phyloP scores from a whole-genome alignment of 1,139 yeast genomes.

The Saccharomycopsis crataegensis region DNA sequence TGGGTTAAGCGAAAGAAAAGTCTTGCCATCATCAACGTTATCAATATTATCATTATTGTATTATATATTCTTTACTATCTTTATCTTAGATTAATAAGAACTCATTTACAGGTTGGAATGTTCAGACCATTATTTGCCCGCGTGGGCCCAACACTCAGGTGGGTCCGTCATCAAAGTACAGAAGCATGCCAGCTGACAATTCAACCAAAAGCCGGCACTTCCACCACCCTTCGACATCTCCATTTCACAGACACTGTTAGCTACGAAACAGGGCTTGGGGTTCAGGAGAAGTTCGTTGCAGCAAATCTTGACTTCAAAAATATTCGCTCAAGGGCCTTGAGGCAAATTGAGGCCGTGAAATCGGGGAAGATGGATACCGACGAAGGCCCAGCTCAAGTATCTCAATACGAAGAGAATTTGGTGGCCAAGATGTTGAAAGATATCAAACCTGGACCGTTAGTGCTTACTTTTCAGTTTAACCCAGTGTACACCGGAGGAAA shows the following conservation, averaged over 20 bases:
- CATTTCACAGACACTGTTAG: conserved; percentile 51
- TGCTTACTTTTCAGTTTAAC: conserved; percentile 73
- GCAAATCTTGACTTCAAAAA: conserved; percentile 58
- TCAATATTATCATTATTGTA: no score
- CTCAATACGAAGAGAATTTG: conserved; percentile 40
- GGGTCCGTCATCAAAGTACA: no score
- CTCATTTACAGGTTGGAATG: no score
- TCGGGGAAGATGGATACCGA: conserved; percentile 14
- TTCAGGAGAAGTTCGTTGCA: conserved; percentile 57
- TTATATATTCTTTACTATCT: no score
- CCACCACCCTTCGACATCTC: conserved; percentile 34
- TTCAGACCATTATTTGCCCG: no score
- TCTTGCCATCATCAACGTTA: no score
- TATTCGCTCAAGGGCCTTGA: conserved; percentile 41
- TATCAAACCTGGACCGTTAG: conserved; percentile 54
- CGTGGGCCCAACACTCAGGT: no score
- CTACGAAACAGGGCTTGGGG: conserved; percentile 50
- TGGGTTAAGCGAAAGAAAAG: no score
- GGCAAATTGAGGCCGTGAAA: conserved; percentile 32
- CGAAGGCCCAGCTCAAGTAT: conserved; percentile 26
- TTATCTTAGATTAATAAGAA: no score
- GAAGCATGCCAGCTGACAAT: no score
- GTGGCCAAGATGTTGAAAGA: conserved; percentile 36
- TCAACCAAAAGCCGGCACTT: background rate
- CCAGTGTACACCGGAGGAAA: conserved; percentile 90